Conservation (phyloP, 805 yeast genomes). For the Wickerhamiella alocasiicola region DNA sequence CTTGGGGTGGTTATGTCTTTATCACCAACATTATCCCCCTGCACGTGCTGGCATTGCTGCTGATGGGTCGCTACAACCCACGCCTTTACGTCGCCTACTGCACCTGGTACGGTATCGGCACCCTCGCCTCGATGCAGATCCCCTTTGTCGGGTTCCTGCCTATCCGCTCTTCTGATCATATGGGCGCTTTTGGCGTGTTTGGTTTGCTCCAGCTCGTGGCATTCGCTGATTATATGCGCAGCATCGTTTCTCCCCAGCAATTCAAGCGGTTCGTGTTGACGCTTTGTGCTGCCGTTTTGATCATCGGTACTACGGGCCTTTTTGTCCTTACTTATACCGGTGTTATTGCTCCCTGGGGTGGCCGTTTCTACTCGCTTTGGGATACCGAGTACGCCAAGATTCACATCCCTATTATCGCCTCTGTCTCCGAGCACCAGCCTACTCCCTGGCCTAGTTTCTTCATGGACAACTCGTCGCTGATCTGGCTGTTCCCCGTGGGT, state of each 20-base stretch:
- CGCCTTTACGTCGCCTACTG: conserved; percentile 80
- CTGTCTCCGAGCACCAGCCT: conserved; percentile 98
- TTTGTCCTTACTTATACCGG: conserved; percentile 78
- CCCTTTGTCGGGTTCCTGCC: conserved; percentile 98
- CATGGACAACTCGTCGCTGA: conserved; percentile 82
- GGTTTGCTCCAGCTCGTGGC: conserved; percentile 88
- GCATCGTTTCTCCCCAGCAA: conserved; percentile 56
- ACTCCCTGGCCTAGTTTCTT: conserved; percentile 99
- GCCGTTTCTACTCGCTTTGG: conserved; percentile 97
- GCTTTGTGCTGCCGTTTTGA: conserved; percentile 43
- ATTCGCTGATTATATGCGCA: conserved; percentile 66
- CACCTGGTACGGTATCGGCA: conserved; percentile 95
- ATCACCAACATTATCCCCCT: conserved; percentile 94
- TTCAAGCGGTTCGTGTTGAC: conserved; percentile 43
- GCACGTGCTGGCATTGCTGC: conserved; percentile 76
- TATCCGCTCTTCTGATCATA: conserved; percentile 92
- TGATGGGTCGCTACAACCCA: conserved; percentile 88
- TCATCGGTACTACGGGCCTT: conserved; percentile 57
- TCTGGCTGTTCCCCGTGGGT: conserved; percentile 98
- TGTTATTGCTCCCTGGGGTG: conserved; percentile 98
- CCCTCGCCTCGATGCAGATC: conserved; percentile 97
- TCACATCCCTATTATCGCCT: conserved; percentile 96
- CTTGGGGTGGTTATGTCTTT: conserved; percentile 99
- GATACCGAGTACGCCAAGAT: conserved; percentile 95
- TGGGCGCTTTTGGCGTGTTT: conserved; percentile 96